Evolutionary conservation across 2,329 filamentous ascomycete genomes (phyloP).

Genomic region (Hymenoscyphus fructigenus): DNA sequence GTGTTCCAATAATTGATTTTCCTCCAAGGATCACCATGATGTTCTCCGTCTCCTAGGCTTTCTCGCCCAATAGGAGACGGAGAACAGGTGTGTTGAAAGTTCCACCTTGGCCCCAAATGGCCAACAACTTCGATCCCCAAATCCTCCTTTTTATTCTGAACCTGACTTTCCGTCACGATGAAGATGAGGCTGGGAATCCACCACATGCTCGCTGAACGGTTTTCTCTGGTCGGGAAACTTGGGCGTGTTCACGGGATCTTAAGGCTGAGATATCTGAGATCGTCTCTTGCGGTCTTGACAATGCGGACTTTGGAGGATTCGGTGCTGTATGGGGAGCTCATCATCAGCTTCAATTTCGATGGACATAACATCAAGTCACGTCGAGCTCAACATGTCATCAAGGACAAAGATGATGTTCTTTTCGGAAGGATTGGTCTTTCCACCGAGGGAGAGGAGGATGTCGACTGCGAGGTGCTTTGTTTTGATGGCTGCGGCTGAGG

Average conservation of each 20-base stretch:
- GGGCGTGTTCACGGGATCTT: slow-evolving; percentile 95
- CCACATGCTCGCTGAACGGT: slow-evolving; percentile 98
- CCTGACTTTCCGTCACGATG: too few species aligned
- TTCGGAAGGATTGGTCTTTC: slow-evolving; percentile 86
- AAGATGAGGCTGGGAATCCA: slow-evolving; percentile 52
- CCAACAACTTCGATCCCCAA: too few species aligned
- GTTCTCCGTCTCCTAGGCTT: too few species aligned
- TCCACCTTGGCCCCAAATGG: too few species aligned
- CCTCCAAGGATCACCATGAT: too few species aligned
- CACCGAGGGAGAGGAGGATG: slow-evolving; percentile 92
- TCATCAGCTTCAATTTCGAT: slow-evolving; percentile 93
- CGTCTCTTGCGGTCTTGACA: slow-evolving; percentile 93
- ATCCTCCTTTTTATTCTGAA: too few species aligned
- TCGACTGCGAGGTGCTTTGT: slow-evolving; percentile 99
- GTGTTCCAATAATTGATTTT: too few species aligned
- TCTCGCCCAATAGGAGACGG: too few species aligned
- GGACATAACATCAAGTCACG: slow-evolving; percentile 43
- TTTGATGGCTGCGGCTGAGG: slow-evolving; percentile 53
- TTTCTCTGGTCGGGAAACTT: slow-evolving; percentile 98
- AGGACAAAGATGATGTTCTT: slow-evolving; percentile 86
- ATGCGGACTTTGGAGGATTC: slow-evolving; percentile 94
- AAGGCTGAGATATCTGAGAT: slow-evolving; percentile 95
- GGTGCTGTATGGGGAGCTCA: slow-evolving; percentile 92
- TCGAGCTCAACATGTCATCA: slow-evolving; percentile 39
- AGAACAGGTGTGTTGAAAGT: too few species aligned